Conservation (phyloP, 2,329 filamentous ascomycete species). For the Pseudocercospora eumusae region DNA sequence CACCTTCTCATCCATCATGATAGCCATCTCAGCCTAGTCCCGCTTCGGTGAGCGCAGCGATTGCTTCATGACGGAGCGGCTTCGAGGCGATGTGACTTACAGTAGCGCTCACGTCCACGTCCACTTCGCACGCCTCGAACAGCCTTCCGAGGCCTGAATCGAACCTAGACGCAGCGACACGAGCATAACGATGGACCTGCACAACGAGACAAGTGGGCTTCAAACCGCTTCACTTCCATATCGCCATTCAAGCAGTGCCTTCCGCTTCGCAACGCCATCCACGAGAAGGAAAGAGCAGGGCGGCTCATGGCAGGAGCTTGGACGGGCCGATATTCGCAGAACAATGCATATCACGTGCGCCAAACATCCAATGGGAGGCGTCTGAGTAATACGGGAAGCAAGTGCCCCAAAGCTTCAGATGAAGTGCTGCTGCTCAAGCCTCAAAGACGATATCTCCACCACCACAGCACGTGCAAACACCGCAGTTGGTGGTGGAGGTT, state of each 20-base stretch:
- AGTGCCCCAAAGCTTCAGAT: constrained; percentile 2
- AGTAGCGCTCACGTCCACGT: not conserved
- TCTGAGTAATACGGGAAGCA: not conserved
- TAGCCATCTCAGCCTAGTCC: not conserved
- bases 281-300: not conserved
- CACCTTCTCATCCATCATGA: not conserved
- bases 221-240: too few relatives aligned
- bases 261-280: not conserved
- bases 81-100: not conserved
- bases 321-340: not conserved
- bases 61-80: not conserved
- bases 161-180: not conserved
- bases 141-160: not conserved
- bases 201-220: not conserved
- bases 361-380: not conserved
- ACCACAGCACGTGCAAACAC: not conserved
- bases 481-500: not conserved
- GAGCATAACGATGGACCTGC: not conserved
- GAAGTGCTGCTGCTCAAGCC: constrained; percentile 1
- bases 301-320: not conserved
- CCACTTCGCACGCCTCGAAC: not conserved
- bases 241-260: too few relatives aligned
- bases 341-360: not conserved
- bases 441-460: not conserved
- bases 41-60: not conserved